Conservation (phyloP, 345 rosid species). For the Arabidopsis thaliana region TAIR10.1 NC_003075.7:10067001-10067500, state of each 20-base stretch:
- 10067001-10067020: too few relatives aligned
- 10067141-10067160: conserved; percentile 66
- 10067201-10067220: conserved; percentile 31
- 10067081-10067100: conserved; percentile 61
- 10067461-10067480: not conserved
- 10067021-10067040: conserved; percentile 15
- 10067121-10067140: conserved; percentile 49
- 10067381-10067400: conserved; percentile 19
- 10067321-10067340: not conserved
- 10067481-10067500: not conserved
- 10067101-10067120: conserved; percentile 55
- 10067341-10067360: conserved; percentile 13
- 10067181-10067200: conserved; percentile 56
- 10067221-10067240: conserved; percentile 34
- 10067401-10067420: conserved; percentile 33
- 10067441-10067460: conserved; percentile 1
- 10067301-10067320: conserved; percentile 56
- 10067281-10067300: conserved; percentile 60
- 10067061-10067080: conserved; percentile 57
- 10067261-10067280: conserved; percentile 60
- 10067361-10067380: conserved; percentile 17
- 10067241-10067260: conserved; percentile 50
- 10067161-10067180: conserved; percentile 54
- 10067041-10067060: conserved; percentile 39
- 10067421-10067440: conserved; percentile 6